These are phyloP conservation scores for Dorcoceras hygrometricum DNA, from an alignment of 257 asterid species.

Conservation along the genomic window DNA sequence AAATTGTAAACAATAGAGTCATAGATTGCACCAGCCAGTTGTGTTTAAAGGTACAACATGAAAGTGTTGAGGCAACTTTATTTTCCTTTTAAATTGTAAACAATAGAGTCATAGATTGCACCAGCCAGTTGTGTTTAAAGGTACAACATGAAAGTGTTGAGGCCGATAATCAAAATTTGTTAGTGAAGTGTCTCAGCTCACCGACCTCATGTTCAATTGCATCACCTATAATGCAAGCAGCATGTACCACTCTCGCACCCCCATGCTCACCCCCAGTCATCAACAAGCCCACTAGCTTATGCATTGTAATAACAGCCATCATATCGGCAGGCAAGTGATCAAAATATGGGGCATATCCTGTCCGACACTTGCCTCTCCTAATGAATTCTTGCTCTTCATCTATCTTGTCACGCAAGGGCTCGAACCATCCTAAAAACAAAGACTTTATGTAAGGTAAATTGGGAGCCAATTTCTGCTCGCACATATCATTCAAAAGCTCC, in stretches of 20 bases:
- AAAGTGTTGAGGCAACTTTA: too few relatives aligned
- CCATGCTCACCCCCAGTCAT: slow-evolving; percentile 82
- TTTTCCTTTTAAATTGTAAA: slow-evolving; percentile 6
- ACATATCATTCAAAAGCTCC: slow-evolving; percentile 83
- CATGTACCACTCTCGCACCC: slow-evolving; percentile 60
- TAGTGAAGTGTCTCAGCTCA: slow-evolving; percentile 14
- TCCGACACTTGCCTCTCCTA: slow-evolving; percentile 55
- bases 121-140: slow-evolving; percentile 15
- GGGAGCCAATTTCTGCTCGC: slow-evolving; percentile 84
- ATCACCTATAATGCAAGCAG: slow-evolving; percentile 74
- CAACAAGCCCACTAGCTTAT: slow-evolving; percentile 68
- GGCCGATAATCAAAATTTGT: slow-evolving; percentile 10
- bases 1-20: too few relatives aligned
- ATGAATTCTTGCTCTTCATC: slow-evolving; percentile 63
- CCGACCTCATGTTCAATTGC: slow-evolving; percentile 92
- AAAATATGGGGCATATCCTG: slow-evolving; percentile 52
- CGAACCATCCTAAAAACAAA: slow-evolving; percentile 86
- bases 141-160: slow-evolving; percentile 3
- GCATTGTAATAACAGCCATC: slow-evolving; percentile 93
- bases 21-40: too few relatives aligned
- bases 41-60: too few relatives aligned
- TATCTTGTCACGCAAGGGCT: slow-evolving; percentile 72
- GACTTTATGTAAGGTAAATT: slow-evolving; percentile 87
- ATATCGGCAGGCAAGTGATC: slow-evolving; percentile 78
- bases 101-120: slow-evolving; percentile 20